A percentile compares a stretch with the other conserved stretches of the same genome.
These are phyloP conservation scores for Sphagnum tenellum DNA, from an alignment of 225 moss, liverwort and hornwort genomes.

Conservation along the genomic window DNA sequence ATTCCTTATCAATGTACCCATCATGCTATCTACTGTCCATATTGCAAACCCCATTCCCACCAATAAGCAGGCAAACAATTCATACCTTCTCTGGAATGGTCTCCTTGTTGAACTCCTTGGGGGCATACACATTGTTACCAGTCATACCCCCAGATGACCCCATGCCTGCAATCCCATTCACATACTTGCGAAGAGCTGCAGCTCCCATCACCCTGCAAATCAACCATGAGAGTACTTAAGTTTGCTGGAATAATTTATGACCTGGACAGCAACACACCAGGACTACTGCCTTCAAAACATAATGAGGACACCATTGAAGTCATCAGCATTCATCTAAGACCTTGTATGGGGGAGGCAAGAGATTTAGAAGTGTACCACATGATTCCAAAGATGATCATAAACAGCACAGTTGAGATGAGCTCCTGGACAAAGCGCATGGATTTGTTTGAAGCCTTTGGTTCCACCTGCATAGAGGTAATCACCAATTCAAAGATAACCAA, in stretches of 20 bases:
- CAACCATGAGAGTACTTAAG: slow-evolving; percentile 10
- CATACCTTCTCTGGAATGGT: slow-evolving; percentile 89
- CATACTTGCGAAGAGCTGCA: slow-evolving; percentile 98
- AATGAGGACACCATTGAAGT: too few species aligned
- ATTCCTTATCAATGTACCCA: too few species aligned
- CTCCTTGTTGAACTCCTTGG: slow-evolving; percentile 95
- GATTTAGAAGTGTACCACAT: slow-evolving; percentile 58
- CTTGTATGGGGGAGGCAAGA: too few species aligned
- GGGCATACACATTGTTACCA: slow-evolving; percentile 85
- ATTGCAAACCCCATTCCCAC: too few species aligned
- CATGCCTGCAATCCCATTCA: slow-evolving; percentile 94
- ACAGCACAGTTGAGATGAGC: slow-evolving; percentile 87
- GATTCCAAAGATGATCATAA: slow-evolving; percentile 97
- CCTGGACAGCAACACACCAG: too few species aligned
- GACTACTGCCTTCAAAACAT: too few species aligned
- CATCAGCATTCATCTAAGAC: too few species aligned
- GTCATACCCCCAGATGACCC: slow-evolving; percentile 84
- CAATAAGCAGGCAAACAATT: too few species aligned
- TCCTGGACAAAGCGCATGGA: slow-evolving; percentile 98
- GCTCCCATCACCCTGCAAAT: slow-evolving; percentile 98
- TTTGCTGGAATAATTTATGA: neutral
- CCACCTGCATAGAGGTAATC: slow-evolving; percentile 51
- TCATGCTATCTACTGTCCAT: too few species aligned
- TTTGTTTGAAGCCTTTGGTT: slow-evolving; percentile 84
- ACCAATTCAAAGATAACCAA: neutral